phyloP scores from a whole-genome alignment of 1,284 basidiomycete genomes.

The Rhodotorula sp. region DNA sequence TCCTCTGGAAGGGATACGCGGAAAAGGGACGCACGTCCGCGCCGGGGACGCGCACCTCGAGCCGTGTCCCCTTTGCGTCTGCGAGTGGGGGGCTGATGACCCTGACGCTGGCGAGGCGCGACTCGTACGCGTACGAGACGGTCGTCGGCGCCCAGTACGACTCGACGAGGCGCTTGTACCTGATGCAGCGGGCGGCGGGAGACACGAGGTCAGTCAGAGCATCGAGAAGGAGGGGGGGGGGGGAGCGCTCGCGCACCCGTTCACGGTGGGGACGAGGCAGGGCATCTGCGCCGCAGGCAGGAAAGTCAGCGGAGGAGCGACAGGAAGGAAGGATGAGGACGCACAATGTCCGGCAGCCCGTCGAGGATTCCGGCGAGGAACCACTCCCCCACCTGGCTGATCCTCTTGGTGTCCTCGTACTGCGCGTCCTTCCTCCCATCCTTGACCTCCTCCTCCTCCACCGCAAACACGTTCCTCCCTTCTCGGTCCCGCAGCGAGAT shows the following conservation, averaged over 20 bases:
- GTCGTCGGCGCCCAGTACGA: conserved; percentile 53
- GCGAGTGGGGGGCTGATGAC: conserved; percentile 88
- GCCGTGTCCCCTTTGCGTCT: conserved; percentile 72
- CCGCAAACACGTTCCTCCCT: conserved; percentile 78
- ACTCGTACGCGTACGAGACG: conserved; percentile 89
- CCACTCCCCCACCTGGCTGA: conserved; percentile 82
- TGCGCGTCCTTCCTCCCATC: conserved; percentile 68
- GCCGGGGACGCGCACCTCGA: conserved; percentile 74
- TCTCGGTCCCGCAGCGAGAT: conserved; percentile 74
- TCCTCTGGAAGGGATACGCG: neutral
- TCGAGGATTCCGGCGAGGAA: conserved; percentile 89
- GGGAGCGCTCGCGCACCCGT: conserved; percentile 21
- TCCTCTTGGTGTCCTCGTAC: conserved; percentile 76
- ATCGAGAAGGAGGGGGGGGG: neutral
- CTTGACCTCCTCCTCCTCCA: conserved; percentile 63
- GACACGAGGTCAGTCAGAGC: neutral
- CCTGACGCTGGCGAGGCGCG: conserved; percentile 83
- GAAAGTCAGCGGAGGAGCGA: neutral
- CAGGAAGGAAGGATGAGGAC: conserved; percentile 1
- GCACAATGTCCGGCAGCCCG: conserved; percentile 72
- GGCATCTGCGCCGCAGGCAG: conserved; percentile 41
- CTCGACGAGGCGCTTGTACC: conserved; percentile 88
- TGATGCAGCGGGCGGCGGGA: conserved; percentile 66
- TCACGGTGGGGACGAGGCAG: conserved; percentile 48
- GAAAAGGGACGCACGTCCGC: conserved; percentile 69